These are phyloP conservation scores for Phytophthora syringae DNA, from an alignment of 352 stramenopile genomes.

Conservation along the genomic window DNA sequence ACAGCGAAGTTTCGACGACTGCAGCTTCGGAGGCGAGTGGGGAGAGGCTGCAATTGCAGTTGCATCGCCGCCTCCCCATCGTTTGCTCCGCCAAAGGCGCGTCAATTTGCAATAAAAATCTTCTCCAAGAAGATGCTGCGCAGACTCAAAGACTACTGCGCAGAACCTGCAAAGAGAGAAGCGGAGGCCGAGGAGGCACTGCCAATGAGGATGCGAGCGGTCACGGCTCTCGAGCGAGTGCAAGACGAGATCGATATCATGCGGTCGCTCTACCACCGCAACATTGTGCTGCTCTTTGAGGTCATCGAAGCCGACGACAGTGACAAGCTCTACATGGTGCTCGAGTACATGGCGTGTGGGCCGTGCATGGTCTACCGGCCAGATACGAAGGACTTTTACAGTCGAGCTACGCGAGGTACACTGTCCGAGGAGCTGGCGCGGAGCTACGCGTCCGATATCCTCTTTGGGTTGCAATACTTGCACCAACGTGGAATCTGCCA, in stretches of 20 bases:
- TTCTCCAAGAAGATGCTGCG: conserved; percentile 79
- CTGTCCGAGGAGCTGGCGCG: conserved; percentile 73
- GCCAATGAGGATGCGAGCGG: conserved; percentile 60
- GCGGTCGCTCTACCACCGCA: conserved; percentile 89
- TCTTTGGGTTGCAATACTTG: conserved; percentile 84
- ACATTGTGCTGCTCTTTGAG: conserved; percentile 91
- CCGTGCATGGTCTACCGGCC: conserved; percentile 85
- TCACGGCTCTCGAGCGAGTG: conserved; percentile 85
- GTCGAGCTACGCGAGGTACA: conserved; percentile 54
- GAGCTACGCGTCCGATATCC: conserved; percentile 71
- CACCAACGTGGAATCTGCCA: conserved; percentile 82
- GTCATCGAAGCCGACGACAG: conserved; percentile 82
- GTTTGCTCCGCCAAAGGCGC: conserved; percentile 31
- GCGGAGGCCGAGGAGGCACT: conserved; percentile 3
- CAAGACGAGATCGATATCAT: conserved; percentile 90
- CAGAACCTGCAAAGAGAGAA: conserved; percentile 22
- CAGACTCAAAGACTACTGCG: conserved; percentile 84
- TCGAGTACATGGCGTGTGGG: conserved; percentile 87
- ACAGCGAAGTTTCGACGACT: conserved; percentile 7
- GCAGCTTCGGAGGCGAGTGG: neutral
- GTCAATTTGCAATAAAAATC: conserved; percentile 86
- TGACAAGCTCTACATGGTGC: conserved; percentile 88
- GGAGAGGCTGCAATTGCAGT: conserved; percentile 5
- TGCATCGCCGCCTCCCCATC: conserved; percentile 12
- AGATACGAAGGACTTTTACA: conserved; percentile 75